Percentiles rank a stretch among this genome's conserved stretches.
These are phyloP conservation scores for Pseudonitzschia delicatissima DNA, from an alignment of 108 stramenopile genomes.

Conservation along the genomic window DNA sequence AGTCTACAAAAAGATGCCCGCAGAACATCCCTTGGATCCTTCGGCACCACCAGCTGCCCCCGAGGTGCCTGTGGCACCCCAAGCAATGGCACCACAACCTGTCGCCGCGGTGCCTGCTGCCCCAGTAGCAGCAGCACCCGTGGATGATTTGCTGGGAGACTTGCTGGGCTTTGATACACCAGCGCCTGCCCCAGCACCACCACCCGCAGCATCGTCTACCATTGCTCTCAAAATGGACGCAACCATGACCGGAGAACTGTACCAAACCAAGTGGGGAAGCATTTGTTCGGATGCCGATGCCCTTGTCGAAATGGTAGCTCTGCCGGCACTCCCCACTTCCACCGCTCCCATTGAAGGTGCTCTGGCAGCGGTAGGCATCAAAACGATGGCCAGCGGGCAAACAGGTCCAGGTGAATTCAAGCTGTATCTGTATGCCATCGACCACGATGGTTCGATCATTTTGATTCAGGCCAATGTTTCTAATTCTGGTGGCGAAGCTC, in stretches of 20 bases:
- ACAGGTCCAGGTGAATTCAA: constrained; percentile 76
- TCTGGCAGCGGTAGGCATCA: constrained; percentile 44
- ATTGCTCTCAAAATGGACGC: constrained; percentile 53
- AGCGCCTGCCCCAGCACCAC: constrained; percentile 39
- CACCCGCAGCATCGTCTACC: constrained; percentile 32
- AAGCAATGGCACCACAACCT: constrained; percentile 23
- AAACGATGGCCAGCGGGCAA: constrained; percentile 93
- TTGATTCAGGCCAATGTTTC: constrained; percentile 70
- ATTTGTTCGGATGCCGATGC: constrained; percentile 67
- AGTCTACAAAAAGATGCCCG: constrained; percentile 67
- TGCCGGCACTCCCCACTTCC: constrained; percentile 40
- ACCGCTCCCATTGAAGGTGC: constrained; percentile 66
- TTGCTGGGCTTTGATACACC: constrained; percentile 71
- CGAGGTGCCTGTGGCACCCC: constrained; percentile 33
- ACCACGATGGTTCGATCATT: constrained; percentile 58
- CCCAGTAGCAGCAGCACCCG: constrained; percentile 9
- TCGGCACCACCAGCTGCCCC: not conserved
- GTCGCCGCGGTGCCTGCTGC: constrained; percentile 13
- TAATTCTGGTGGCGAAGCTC: constrained; percentile 40
- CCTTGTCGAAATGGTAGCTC: constrained; percentile 48
- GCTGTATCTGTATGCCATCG: constrained; percentile 79
- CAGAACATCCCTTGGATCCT: constrained; percentile 67
- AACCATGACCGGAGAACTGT: constrained; percentile 73
- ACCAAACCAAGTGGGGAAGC: constrained; percentile 83
- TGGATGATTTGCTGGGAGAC: constrained; percentile 34